Evolutionary conservation across 1,139 yeast species (phyloP).

Genomic region (Meyerozyma guilliermondii): DNA sequence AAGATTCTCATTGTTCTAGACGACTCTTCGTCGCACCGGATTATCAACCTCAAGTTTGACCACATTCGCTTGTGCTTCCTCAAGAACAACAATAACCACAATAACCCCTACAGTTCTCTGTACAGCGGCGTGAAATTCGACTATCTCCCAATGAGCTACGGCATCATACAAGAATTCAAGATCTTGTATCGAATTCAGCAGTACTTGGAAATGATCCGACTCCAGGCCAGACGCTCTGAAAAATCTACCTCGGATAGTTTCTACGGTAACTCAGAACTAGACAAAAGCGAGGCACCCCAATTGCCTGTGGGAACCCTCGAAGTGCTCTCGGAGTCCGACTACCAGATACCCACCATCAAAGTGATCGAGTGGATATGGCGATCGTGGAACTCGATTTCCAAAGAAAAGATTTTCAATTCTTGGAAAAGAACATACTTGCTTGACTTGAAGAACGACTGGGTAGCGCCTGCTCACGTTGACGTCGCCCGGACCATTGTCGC

Average conservation of each 20-base stretch:
- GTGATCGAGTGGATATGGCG: conserved; percentile 55
- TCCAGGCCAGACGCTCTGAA: conserved; percentile 26
- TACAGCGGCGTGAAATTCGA: conserved; percentile 37
- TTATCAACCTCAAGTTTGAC: conserved; percentile 50
- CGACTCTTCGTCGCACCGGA: conserved; percentile 61
- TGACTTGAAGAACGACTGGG: conserved; percentile 10
- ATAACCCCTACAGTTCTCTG: conserved; percentile 32
- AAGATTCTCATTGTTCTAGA: conserved; percentile 54
- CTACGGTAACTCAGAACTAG: neutral
- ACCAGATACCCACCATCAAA: conserved; percentile 45
- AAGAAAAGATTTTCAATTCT: conserved; percentile 41
- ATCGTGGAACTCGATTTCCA: conserved; percentile 50
- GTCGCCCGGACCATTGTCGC: neutral
- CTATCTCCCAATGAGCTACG: conserved; percentile 61
- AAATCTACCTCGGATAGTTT: conserved; percentile 4
- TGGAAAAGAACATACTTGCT: conserved; percentile 42
- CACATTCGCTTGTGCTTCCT: conserved; percentile 45
- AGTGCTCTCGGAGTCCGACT: conserved; percentile 32
- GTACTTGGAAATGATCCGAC: conserved; percentile 45
- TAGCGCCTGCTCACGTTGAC: neutral
- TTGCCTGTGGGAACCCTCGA: conserved; percentile 11
- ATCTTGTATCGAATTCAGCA: conserved; percentile 56
- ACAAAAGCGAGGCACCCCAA: neutral
- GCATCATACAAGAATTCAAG: conserved; percentile 59
- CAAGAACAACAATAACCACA: conserved; percentile 37